Evolutionary conservation across 78 protist species (phyloP).

Genomic region (Dictyostelium capitatum): DNA sequence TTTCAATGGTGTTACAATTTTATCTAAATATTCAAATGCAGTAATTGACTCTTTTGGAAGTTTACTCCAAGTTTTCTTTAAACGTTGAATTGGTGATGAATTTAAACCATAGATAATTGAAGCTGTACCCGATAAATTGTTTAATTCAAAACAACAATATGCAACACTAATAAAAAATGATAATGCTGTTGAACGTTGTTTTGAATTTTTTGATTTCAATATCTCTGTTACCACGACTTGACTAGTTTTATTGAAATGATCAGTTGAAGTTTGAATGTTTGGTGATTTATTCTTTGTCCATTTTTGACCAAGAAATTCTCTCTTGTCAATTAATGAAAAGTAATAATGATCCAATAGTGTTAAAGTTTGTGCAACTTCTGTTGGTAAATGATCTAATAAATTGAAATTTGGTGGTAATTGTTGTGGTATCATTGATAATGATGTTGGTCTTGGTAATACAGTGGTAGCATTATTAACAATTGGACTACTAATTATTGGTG

Average conservation of each 20-base stretch:
- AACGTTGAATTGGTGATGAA: background rate
- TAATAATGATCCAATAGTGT: slow-evolving; percentile 34
- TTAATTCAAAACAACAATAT: slow-evolving; percentile 51
- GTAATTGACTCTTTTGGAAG: slow-evolving; percentile 55
- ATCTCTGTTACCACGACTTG: slow-evolving; percentile 39
- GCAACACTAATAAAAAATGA: slow-evolving; percentile 35
- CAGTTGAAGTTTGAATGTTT: slow-evolving; percentile 55
- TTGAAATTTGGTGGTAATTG: slow-evolving; percentile 29
- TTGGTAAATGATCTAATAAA: slow-evolving; percentile 13
- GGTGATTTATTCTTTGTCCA: slow-evolving; percentile 72
- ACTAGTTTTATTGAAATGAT: slow-evolving; percentile 44
- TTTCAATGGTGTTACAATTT: slow-evolving; percentile 66
- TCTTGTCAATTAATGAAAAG: slow-evolving; percentile 50
- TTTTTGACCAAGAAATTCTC: slow-evolving; percentile 55
- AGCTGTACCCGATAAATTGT: slow-evolving; percentile 44
- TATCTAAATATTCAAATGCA: slow-evolving; percentile 54
- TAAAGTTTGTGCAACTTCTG: slow-evolving; percentile 51
- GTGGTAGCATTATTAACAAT: background rate
- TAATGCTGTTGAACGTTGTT: slow-evolving; percentile 10
- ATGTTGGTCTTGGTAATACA: background rate
- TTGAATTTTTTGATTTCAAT: slow-evolving; percentile 35
- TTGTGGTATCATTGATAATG: background rate
- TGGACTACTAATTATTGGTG: background rate
- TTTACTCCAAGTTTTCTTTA: slow-evolving; percentile 74
- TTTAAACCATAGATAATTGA: slow-evolving; percentile 78